A percentile compares a stretch with the other conserved stretches of the same genome.
Conservation (phyloP, 129 eudicot species). For the Smallanthus sonchifolius region DNA sequence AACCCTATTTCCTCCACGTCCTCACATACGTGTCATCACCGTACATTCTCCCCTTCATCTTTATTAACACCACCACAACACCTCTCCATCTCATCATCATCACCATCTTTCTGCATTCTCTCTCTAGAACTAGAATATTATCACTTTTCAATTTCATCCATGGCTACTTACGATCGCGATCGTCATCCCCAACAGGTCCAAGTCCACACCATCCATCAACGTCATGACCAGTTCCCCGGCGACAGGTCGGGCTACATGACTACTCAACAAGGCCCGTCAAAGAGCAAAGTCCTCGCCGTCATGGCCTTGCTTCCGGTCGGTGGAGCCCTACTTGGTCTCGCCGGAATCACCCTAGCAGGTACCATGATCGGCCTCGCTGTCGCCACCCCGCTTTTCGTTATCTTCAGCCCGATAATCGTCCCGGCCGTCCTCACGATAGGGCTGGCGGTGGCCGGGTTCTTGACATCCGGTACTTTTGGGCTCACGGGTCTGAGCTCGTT, state of each 20-base stretch:
- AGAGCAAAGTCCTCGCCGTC: constrained; percentile 61
- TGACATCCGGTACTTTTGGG: constrained; percentile 77
- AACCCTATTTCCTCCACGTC: constrained; percentile 18
- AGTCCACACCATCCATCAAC: constrained; percentile 52
- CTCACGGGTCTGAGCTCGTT: constrained; percentile 64
- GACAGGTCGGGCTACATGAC: background rate
- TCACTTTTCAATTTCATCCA: background rate
- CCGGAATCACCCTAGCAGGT: constrained; percentile 66
- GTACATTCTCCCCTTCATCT: background rate
- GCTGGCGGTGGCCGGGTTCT: constrained; percentile 54
- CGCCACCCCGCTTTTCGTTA: constrained; percentile 64
- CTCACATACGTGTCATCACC: constrained; percentile 28
- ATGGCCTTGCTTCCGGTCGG: constrained; percentile 68
- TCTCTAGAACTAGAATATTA: background rate
- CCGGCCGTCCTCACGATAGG: constrained; percentile 54
- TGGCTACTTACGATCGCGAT: constrained; percentile 42
- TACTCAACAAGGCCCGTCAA: constrained; percentile 45
- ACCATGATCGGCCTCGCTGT: constrained; percentile 60
- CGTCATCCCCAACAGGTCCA: constrained; percentile 54
- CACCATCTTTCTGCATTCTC: background rate
- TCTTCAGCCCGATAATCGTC: constrained; percentile 83
- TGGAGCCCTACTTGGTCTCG: constrained; percentile 66
- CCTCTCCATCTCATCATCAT: background rate
- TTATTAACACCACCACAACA: constrained; percentile 22
- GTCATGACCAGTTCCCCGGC: constrained; percentile 28